Conservation (phyloP, 2,329 filamentous ascomycete species). For the Penicillium sp. region DNA sequence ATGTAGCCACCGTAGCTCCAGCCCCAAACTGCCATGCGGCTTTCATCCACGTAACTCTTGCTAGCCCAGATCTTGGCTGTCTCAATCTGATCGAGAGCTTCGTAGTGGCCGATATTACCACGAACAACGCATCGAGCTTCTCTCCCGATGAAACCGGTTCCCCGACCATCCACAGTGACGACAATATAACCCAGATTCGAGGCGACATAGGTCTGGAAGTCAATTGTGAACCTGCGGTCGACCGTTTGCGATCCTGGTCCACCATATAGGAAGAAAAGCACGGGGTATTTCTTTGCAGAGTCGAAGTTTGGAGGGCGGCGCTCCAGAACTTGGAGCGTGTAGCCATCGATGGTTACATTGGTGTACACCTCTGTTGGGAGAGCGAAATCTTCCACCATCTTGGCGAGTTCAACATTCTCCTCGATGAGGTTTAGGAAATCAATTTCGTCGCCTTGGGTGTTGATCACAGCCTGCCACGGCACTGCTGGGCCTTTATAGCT, state of each 20-base stretch:
- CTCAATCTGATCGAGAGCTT: conserved; percentile 87
- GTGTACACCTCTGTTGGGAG: conserved; percentile 80
- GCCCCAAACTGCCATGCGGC: conserved; percentile 90
- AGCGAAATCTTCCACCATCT: conserved; percentile 71
- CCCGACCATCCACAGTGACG: conserved; percentile 89
- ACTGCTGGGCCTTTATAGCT: conserved; percentile 80
- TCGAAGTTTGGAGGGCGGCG: conserved; percentile 87
- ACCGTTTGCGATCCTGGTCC: conserved; percentile 93
- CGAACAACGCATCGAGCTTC: conserved; percentile 78
- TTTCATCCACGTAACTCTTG: conserved; percentile 78
- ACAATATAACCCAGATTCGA: conserved; percentile 86
- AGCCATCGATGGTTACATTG: conserved; percentile 79
- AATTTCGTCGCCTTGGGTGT: conserved; percentile 68
- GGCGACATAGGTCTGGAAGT: conserved; percentile 89
- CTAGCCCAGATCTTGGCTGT: conserved; percentile 80
- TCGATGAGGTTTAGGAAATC: conserved; percentile 72
- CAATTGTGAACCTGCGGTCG: conserved; percentile 73
- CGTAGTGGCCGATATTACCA: conserved; percentile 78
- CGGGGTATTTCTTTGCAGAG: conserved; percentile 79
- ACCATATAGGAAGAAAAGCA: conserved; percentile 92
- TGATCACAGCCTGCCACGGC: conserved; percentile 88
- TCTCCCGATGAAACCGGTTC: conserved; percentile 87
- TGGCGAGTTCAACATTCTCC: conserved; percentile 69
- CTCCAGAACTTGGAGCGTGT: conserved; percentile 72
- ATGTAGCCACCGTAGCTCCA: conserved; percentile 98